These are phyloP conservation scores for Acacia acuminata DNA, from an alignment of 306 rosid species.

Conservation along the genomic window DNA sequence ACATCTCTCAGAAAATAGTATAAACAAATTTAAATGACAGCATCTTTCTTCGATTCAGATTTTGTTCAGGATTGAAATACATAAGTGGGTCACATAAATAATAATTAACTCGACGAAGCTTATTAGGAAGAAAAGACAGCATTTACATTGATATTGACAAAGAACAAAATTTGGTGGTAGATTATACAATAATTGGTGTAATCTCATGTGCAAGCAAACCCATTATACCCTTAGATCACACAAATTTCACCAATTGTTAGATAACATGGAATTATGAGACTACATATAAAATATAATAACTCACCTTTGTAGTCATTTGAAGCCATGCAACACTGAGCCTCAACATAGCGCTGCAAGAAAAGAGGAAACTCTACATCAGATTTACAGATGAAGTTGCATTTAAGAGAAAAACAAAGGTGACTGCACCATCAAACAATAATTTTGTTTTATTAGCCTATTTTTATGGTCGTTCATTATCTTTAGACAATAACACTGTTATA, in stretches of 20 bases:
- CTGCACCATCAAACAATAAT: neutral
- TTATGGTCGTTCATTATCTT: slow-evolving; percentile 3
- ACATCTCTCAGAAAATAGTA: slow-evolving; percentile 20
- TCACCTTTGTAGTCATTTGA: slow-evolving; percentile 95
- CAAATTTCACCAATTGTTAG: slow-evolving; percentile 7
- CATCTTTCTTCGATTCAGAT: neutral
- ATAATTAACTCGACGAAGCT: neutral
- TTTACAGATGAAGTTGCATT: neutral
- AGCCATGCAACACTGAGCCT: slow-evolving; percentile 93
- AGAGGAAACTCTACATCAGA: slow-evolving; percentile 21
- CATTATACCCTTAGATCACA: slow-evolving; percentile 11
- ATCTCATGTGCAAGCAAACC: neutral
- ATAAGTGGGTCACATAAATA: neutral
- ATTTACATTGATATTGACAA: neutral
- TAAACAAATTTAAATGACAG: neutral
- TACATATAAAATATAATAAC: slow-evolving; percentile 25
- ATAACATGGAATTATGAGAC: slow-evolving; percentile 15
- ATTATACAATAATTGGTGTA: neutral
- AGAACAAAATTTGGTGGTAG: neutral
- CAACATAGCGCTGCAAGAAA: slow-evolving; percentile 84
- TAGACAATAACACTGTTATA: neutral
- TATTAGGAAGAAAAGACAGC: neutral
- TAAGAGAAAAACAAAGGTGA: neutral
- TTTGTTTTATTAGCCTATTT: slow-evolving; percentile 3
- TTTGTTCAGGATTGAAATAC: neutral